Percentiles rank a stretch among this genome's conserved stretches.
Conservation (phyloP, 2,329 filamentous ascomycete species). For the Fusarium annulatum region DNA sequence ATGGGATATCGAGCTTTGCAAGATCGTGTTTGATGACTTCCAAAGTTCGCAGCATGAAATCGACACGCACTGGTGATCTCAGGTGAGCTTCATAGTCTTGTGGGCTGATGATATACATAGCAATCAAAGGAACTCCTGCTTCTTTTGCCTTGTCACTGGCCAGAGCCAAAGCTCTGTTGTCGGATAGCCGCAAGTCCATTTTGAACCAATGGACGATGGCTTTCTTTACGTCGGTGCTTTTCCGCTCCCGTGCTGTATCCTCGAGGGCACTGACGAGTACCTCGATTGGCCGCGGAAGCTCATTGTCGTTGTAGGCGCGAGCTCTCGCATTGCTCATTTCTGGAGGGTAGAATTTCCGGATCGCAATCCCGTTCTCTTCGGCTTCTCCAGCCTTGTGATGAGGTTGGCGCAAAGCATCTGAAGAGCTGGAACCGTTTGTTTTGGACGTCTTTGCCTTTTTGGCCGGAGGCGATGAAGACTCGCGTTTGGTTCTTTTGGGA, state of each 20-base stretch:
- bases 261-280: constrained; percentile 69
- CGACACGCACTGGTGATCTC: constrained; percentile 77
- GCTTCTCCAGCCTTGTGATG: constrained; percentile 60
- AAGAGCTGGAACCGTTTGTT: constrained; percentile 34
- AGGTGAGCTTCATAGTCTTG: constrained; percentile 87
- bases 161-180: constrained; percentile 77
- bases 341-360: constrained; percentile 82
- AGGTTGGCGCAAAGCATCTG: constrained; percentile 54
- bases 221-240: constrained; percentile 62
- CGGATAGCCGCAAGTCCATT: constrained; percentile 76
- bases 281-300: constrained; percentile 79
- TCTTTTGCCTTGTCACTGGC: constrained; percentile 74
- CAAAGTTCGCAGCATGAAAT: constrained; percentile 82
- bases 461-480: constrained; percentile 35
- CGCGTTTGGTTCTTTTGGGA: constrained; percentile 45
- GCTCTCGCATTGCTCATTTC: constrained; percentile 88
- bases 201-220: constrained; percentile 93
- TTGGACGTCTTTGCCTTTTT: constrained; percentile 50
- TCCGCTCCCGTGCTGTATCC: constrained; percentile 67
- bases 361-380: constrained; percentile 70
- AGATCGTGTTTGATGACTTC: constrained; percentile 73
- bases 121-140: constrained; percentile 76
- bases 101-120: constrained; percentile 82
- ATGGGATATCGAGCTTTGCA: constrained; percentile 77
- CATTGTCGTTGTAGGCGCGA: constrained; percentile 75